These are phyloP conservation scores for Vanrija pseudolonga DNA, from an alignment of 1,284 basidiomycete species.

Conservation along the genomic window DNA sequence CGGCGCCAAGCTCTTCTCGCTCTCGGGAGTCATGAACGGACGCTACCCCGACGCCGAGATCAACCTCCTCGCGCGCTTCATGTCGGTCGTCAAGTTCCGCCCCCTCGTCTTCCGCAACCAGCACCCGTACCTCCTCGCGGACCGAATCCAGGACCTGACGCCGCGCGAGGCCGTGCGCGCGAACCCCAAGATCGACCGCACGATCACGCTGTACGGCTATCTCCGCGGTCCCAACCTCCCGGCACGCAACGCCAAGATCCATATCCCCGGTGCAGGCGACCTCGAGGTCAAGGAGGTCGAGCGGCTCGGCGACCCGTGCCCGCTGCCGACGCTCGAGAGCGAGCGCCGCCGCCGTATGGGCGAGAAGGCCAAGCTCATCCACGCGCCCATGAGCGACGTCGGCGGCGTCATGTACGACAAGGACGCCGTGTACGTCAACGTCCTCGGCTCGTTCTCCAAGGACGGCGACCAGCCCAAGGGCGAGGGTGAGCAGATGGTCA, in stretches of 20 bases:
- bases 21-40: conserved; percentile 95
- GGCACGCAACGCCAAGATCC: conserved; percentile 70
- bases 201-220: conserved; percentile 91
- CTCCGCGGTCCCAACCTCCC: conserved; percentile 86
- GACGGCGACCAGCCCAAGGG: conserved; percentile 60
- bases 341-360: conserved; percentile 90
- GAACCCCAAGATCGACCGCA: conserved; percentile 77
- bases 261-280: conserved; percentile 93
- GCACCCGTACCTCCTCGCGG: conserved; percentile 94
- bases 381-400: conserved; percentile 98
- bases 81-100: conserved; percentile 97
- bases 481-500: conserved; percentile 96
- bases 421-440: conserved; percentile 97
- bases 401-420: conserved; percentile 98
- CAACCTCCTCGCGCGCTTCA: conserved; percentile 91
- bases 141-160: conserved; percentile 93
- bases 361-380: conserved; percentile 91
- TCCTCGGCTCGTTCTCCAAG: conserved; percentile 86
- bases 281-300: conserved; percentile 70
- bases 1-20: conserved; percentile 97
- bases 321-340: conserved; percentile 83
- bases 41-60: conserved; percentile 98
- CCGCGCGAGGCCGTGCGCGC: conserved; percentile 76
- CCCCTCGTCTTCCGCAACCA: conserved; percentile 91
- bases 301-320: conserved; percentile 86